phyloP scores from a whole-genome alignment of 257 asterid species.

The Lithospermum erythrorhizon region DNA sequence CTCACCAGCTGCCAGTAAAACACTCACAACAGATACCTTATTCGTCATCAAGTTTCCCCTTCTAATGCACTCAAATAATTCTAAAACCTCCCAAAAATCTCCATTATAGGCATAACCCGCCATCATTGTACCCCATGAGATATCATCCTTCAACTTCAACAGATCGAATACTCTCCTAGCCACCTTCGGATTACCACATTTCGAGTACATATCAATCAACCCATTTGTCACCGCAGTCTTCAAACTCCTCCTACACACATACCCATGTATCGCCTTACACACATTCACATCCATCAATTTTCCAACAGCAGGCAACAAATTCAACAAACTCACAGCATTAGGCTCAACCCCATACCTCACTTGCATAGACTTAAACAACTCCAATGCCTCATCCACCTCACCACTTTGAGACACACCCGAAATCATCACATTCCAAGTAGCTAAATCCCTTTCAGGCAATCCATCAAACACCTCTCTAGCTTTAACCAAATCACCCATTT shows the following conservation, averaged over 20 bases:
- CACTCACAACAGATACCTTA: constrained; percentile 28
- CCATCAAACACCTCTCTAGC: constrained; percentile 27
- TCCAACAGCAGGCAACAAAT: constrained; percentile 32
- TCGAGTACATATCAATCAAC: constrained; percentile 28
- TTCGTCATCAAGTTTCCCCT: constrained; percentile 12
- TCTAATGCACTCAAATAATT: constrained; percentile 21
- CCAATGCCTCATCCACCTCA: constrained; percentile 21
- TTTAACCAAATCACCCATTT: constrained; percentile 18
- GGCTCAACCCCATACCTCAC: constrained; percentile 14
- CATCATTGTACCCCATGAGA: constrained; percentile 41
- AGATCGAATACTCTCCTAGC: constrained; percentile 18
- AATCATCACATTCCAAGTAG: constrained; percentile 33
- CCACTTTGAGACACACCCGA: constrained; percentile 21
- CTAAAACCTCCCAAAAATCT: constrained; percentile 16
- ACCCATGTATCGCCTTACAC: constrained; percentile 24
- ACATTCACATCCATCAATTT: constrained; percentile 16
- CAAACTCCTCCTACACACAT: constrained; percentile 29
- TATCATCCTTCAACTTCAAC: constrained; percentile 21
- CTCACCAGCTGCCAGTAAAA: constrained; percentile 27
- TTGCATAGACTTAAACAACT: constrained; percentile 23
- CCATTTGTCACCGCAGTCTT: constrained; percentile 25
- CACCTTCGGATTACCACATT: constrained; percentile 15
- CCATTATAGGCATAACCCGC: constrained; percentile 35
- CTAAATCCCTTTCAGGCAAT: constrained; percentile 28
- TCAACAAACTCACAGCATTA: constrained; percentile 25